These are phyloP conservation scores for Ulota crispa DNA, from an alignment of 225 moss, liverwort and hornwort species.

Conservation along the genomic window DNA sequence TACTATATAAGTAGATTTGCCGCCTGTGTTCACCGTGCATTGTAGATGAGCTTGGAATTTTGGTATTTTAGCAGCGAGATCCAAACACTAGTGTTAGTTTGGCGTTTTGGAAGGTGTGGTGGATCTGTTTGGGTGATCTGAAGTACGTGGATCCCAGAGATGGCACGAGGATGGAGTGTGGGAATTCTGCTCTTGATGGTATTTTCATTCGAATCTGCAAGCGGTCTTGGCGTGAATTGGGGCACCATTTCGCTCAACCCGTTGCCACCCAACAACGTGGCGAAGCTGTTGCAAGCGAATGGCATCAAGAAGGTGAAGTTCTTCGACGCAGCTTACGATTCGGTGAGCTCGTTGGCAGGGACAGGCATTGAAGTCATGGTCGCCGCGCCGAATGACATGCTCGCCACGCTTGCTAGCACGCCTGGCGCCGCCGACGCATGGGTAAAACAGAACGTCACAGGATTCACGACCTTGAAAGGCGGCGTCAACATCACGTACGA, in stretches of 20 bases:
- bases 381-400: constrained; percentile 82
- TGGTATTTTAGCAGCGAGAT: not conserved
- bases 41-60: not conserved
- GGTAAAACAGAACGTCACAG: constrained; percentile 79
- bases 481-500: constrained; percentile 76
- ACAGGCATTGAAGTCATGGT: constrained; percentile 81
- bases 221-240: constrained; percentile 53
- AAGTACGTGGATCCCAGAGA: not conserved
- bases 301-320: constrained; percentile 55
- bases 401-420: constrained; percentile 46
- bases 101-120: not conserved
- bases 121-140: not conserved
- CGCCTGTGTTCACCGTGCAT: not conserved
- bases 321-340: constrained; percentile 48
- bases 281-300: constrained; percentile 48
- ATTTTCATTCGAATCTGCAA: not conserved
- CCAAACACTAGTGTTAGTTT: not conserved
- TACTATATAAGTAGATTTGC: not conserved
- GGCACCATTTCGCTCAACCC: constrained; percentile 50
- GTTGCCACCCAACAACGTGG: constrained; percentile 32
- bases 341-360: constrained; percentile 58
- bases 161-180: constrained; percentile 28
- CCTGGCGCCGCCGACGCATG: constrained; percentile 56
- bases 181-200: constrained; percentile 8
- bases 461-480: constrained; percentile 29